These are phyloP conservation scores for Pugionium dolabratum DNA, from an alignment of 345 rosid species.

Conservation along the genomic window DNA sequence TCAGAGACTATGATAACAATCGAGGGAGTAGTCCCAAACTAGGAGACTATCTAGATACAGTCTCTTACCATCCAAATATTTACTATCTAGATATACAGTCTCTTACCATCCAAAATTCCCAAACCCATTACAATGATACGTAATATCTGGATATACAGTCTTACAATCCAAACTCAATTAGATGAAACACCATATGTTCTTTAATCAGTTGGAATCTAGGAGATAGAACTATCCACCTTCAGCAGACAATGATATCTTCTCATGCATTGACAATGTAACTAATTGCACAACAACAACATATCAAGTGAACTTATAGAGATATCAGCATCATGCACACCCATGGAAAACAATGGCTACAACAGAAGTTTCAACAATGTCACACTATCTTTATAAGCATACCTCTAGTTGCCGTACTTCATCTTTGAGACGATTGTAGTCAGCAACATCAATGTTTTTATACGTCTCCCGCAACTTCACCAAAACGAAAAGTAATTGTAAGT, in stretches of 20 bases:
- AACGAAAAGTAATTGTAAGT: slow-evolving; percentile 30
- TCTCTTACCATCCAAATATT: too few species aligned
- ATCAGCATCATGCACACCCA: slow-evolving; percentile 18
- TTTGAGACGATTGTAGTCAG: slow-evolving; percentile 76
- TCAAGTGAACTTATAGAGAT: slow-evolving; percentile 15
- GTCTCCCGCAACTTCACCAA: slow-evolving; percentile 68
- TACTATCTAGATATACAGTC: slow-evolving; percentile 5
- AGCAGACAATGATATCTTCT: slow-evolving; percentile 18
- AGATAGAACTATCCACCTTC: slow-evolving; percentile 28
- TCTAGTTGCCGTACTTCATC: slow-evolving; percentile 57
- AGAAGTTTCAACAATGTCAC: slow-evolving; percentile 19
- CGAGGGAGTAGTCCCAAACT: too few species aligned
- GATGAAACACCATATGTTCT: not conserved
- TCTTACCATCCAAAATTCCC: not conserved
- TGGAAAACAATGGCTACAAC: not conserved
- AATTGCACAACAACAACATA: slow-evolving; percentile 3
- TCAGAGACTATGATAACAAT: too few species aligned
- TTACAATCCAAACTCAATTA: too few species aligned
- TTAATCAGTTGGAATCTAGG: slow-evolving; percentile 16
- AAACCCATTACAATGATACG: too few species aligned
- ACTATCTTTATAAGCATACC: slow-evolving; percentile 46
- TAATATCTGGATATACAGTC: too few species aligned
- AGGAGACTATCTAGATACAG: too few species aligned
- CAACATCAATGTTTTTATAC: slow-evolving; percentile 62
- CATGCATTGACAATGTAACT: slow-evolving; percentile 15